Conservation (phyloP, 306 rosid species). For the Comarum palustre region DNA sequence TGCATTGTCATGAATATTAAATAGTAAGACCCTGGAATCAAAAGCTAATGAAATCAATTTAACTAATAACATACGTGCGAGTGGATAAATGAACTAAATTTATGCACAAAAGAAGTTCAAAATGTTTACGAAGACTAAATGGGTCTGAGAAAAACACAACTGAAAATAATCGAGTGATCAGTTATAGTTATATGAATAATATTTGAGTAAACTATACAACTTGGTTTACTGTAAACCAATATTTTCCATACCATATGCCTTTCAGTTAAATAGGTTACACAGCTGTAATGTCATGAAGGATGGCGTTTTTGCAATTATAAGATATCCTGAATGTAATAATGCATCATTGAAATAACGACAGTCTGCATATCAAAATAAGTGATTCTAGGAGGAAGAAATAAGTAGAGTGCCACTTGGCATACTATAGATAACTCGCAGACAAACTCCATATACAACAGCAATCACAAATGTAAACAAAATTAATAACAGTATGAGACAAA, state of each 20-base stretch:
- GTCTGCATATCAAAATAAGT: background rate
- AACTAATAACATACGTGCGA: background rate
- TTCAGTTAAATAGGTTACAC: background rate
- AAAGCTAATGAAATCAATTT: slow-evolving; percentile 6
- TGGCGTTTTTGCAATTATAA: background rate
- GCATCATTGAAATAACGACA: background rate
- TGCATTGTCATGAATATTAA: slow-evolving; percentile 38
- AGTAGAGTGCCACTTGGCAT: background rate
- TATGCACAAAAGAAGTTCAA: background rate
- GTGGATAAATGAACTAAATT: background rate
- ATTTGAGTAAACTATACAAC: background rate
- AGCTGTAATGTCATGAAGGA: background rate
- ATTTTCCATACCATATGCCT: background rate
- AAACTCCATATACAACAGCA: background rate
- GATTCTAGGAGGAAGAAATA: background rate
- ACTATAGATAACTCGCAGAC: background rate
- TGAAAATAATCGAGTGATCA: background rate
- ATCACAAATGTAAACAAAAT: background rate
- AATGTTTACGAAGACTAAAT: background rate
- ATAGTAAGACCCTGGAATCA: slow-evolving; percentile 27
- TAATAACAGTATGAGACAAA: background rate
- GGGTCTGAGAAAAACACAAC: background rate
- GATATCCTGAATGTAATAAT: background rate
- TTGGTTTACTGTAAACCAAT: no score
- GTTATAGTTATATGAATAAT: background rate